Percentiles rank a stretch among this genome's conserved stretches.
phyloP scores from a whole-genome alignment of 192 early-diverging fungal genomes.

The Entomortierella chlamydospora region DNA sequence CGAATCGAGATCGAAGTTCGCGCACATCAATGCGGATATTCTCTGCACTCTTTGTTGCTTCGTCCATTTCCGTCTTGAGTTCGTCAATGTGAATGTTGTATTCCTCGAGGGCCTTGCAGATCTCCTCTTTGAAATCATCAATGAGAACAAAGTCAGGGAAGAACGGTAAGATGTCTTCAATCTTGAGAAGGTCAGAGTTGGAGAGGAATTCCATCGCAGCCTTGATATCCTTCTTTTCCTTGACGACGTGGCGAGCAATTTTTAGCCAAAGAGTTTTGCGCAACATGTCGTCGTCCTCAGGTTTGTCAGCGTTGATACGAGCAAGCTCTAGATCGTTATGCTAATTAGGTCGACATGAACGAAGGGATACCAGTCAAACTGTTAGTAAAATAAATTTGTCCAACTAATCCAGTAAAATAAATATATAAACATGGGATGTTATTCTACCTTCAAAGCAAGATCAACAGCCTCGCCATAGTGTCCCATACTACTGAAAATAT shows the following conservation, averaged over 20 bases:
- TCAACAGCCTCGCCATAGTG: slow-evolving; percentile 94
- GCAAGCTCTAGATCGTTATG: slow-evolving; percentile 90
- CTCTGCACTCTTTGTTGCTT: slow-evolving; percentile 92
- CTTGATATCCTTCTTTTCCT: slow-evolving; percentile 87
- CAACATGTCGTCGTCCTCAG: slow-evolving; percentile 84
- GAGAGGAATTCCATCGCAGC: slow-evolving; percentile 86
- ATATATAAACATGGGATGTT: neutral
- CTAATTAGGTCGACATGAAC: slow-evolving; percentile 50
- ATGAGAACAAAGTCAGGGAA: slow-evolving; percentile 98
- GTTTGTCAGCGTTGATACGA: slow-evolving; percentile 92
- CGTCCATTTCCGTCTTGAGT: slow-evolving; percentile 94
- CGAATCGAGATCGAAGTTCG: slow-evolving; percentile 83
- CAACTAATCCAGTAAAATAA: too few species aligned
- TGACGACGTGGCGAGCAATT: slow-evolving; percentile 92
- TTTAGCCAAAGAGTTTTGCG: slow-evolving; percentile 92
- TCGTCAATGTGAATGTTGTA: slow-evolving; percentile 93
- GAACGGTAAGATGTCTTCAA: slow-evolving; percentile 96
- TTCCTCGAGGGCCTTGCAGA: slow-evolving; percentile 90
- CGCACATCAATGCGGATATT: slow-evolving; percentile 92
- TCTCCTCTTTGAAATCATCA: slow-evolving; percentile 98
- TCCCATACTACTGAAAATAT: slow-evolving; percentile 88
- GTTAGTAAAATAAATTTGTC: too few species aligned
- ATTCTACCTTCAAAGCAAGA: slow-evolving; percentile 79
- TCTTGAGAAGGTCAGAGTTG: slow-evolving; percentile 84
- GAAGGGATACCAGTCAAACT: too few species aligned